Evolutionary conservation across 129 eudicot species (phyloP).

Genomic region (Flaveria bidentis): DNA sequence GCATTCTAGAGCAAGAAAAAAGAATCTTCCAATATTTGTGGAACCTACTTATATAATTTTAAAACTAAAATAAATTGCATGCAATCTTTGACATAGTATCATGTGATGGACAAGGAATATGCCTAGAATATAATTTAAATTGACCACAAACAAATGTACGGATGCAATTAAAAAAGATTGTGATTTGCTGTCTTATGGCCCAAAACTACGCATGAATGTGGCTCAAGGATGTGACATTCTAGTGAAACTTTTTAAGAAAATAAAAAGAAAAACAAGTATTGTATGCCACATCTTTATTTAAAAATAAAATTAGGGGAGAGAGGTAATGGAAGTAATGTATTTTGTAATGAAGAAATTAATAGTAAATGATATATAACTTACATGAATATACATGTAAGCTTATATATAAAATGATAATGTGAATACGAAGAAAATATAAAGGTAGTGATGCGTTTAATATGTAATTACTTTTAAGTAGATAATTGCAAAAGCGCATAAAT

Average conservation of each 20-base stretch:
- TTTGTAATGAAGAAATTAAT: no score
- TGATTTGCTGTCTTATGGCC: not conserved
- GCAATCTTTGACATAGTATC: not conserved
- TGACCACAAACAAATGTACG: conserved; percentile 3
- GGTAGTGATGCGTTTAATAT: no score
- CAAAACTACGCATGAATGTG: not conserved
- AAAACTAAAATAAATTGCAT: not conserved
- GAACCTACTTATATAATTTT: no score
- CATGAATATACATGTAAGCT: no score
- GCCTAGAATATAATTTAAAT: conserved; percentile 3
- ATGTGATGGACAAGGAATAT: conserved; percentile 20
- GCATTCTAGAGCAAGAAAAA: no score
- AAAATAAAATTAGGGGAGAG: not conserved
- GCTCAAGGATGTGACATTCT: not conserved
- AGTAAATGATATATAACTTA: no score
- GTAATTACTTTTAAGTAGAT: no score
- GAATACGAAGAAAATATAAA: no score
- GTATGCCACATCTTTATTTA: not conserved
- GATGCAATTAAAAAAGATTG: not conserved
- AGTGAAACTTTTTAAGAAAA: not conserved
- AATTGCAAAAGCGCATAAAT: no score
- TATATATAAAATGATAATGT: no score
- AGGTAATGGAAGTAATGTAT: not conserved
- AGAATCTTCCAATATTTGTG: not conserved
- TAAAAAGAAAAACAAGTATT: not conserved